Base-by-base conservation (phyloP, 2,329 filamentous ascomycete species). In the Botryotinia globosa region DNA sequence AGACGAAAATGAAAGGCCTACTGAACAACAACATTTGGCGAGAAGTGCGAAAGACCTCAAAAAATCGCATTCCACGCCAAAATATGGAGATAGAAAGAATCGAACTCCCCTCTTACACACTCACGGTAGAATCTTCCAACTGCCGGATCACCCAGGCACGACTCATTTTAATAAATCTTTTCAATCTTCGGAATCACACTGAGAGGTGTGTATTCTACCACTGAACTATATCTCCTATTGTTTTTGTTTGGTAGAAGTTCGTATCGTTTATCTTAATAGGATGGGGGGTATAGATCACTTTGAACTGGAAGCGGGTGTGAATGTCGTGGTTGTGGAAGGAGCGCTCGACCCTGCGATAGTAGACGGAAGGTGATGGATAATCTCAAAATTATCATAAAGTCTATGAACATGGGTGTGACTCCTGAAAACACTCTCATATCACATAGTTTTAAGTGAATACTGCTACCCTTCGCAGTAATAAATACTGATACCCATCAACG, bases 401-500 rank as follows among this genome's bases (percentile, higher is more conserved):
- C 10, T 3, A 8, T 29, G 8, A 18, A 29, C 25, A 20, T 42
- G 7, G 20, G 4, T 2, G 8, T 12, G 3, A 16, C 1, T 10
- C 4, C 8, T 42, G 25, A 20, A 29, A 16, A 20, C 0, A 62
- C 14, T n/a, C 14, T 4, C 14, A 62, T 0, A 18, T 63, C 18
- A 44, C 22, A 22, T 16, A 12, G 2, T 32, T 22, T 44, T 1
- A 2, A 14, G 8, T 63, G n/a, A 29, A 22, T 44, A 12, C 18
- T 32, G 12, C 14, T 1, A 10, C 7, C 12, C 14, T 42, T 6
- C 0, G 25, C 25, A 42, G 5, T 9, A 16, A 25, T 1, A 4
- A 37, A 37, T n/a, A 51, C 0, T 4, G 2, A n/a, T n/a, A 54
- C 25, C 5, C 0, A n/a, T n/a, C 6, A n/a, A n/a, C 0, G 12